Evolutionary conservation across 306 rosid species (phyloP), one percentile per base, ranked within the genome.

Genomic region (Gynostemma pentaphyllum): DNA sequence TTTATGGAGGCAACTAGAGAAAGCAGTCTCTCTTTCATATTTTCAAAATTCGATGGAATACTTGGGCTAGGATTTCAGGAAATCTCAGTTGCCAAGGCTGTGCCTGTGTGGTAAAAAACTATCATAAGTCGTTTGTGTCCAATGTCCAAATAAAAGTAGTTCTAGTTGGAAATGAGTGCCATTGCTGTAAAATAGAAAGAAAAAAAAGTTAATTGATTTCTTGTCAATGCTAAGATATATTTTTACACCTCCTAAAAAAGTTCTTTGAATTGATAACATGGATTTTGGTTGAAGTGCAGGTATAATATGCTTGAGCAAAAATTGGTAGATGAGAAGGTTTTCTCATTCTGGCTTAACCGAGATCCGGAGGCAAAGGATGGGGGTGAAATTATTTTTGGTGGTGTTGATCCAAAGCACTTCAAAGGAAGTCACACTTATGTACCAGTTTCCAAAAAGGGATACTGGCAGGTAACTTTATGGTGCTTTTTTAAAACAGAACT

Each of bases 391-490:
- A 96, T 92, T 45, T 92, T 92, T 64, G 99, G 99, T 48, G 99
- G 99, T 71, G 85, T 74, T 57, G 99, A 92, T 78, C 90, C 94
- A 54, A 83, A 80, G 61, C 99, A 92, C 77, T 92, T 28, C 77
- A 82, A 75, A 72, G 99, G 99, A 21, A 9, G 82, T 45, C 99
- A 92, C 72, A 82, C 83, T 1, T 92, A 81, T 65, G 99, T 92
- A 22, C 99, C 99, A 0, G 99, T 92, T 42, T 78, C 90, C 2
- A 72, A 27, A 22, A 92, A 82, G 74, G 99, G 99, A 27, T 88
- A 86, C 78, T 92, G 99, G 96, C 96, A 88, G 99, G 99, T 92
- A n/a, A n/a, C n/a, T n/a, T n/a, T n/a, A n/a, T 62, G 19, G 81
- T 49, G n/a, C 1, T 15, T 2, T 47, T 36, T 4, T 49, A 8